Percentiles rank a stretch among this genome's conserved stretches.
Evolutionary conservation across 2,329 filamentous ascomycete genomes (phyloP).

Genomic region (Blumeriella jaapii): DNA sequence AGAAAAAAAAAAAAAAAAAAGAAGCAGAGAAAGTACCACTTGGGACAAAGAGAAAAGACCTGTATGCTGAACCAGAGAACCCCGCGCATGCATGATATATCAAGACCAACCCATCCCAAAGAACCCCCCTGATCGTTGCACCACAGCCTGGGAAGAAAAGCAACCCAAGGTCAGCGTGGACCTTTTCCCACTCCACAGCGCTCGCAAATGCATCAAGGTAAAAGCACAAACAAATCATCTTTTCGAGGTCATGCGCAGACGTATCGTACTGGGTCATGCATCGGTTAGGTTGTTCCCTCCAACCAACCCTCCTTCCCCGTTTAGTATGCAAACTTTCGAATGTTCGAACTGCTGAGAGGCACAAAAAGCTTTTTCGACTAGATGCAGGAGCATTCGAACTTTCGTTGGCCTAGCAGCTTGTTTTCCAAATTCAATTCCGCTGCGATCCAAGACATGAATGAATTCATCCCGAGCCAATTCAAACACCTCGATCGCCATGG

Average conservation of each 20-base stretch:
- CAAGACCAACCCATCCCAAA: constrained; percentile 8
- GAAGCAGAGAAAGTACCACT: too few species aligned
- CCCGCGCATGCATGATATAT: constrained; percentile 3
- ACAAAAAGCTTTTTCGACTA: too few species aligned
- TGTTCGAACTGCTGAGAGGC: not conserved
- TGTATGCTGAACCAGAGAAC: not conserved
- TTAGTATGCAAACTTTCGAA: constrained; percentile 1
- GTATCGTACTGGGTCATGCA: constrained; percentile 3
- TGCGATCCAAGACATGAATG: not conserved
- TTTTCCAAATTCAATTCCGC: constrained; percentile 1
- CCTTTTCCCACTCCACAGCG: constrained; percentile 15
- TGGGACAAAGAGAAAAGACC: not conserved
- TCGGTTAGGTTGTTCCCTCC: too few species aligned
- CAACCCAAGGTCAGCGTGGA: constrained; percentile 9
- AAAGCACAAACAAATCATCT: constrained; percentile 19
- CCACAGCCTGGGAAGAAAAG: constrained; percentile 2
- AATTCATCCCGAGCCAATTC: not conserved
- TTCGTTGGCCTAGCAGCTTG: not conserved
- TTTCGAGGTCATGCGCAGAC: constrained; percentile 5
- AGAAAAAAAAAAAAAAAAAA: too few species aligned
- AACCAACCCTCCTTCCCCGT: constrained; percentile 2
- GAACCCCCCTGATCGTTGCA: constrained; percentile 4
- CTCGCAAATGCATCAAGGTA: constrained; percentile 24
- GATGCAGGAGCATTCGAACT: too few species aligned
- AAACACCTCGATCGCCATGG: not conserved